Conservation (phyloP, 371 early-diverging fungal genomes). For the Mortierella polycephala region DNA sequence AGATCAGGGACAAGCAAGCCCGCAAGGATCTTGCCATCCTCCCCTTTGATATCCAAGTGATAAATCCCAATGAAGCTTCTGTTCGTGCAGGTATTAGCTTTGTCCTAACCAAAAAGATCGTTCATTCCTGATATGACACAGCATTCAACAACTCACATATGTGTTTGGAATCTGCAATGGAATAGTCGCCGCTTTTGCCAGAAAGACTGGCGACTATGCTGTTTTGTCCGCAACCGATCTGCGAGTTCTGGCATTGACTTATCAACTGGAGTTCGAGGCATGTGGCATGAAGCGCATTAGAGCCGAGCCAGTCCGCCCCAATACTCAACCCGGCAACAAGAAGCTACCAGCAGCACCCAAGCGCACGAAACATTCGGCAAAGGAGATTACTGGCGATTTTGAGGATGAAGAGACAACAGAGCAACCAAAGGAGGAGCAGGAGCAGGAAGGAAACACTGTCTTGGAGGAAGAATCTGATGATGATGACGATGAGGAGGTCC, state of each 20-base stretch:
- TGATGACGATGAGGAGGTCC: constrained; percentile 60
- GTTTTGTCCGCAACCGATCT: constrained; percentile 88
- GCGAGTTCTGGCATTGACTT: constrained; percentile 89
- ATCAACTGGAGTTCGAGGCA: constrained; percentile 82
- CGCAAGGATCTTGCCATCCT: constrained; percentile 72
- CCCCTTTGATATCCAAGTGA: constrained; percentile 73
- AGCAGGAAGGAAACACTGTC: constrained; percentile 37
- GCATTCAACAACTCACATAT: no score
- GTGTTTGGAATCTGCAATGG: neutral
- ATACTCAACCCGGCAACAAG: constrained; percentile 28
- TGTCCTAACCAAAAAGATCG: neutral
- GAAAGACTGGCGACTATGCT: constrained; percentile 93
- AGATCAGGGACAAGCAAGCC: constrained; percentile 84
- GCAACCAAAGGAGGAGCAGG: constrained; percentile 6
- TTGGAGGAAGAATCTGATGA: constrained; percentile 54
- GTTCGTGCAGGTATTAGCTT: constrained; percentile 71
- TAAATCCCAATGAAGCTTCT: constrained; percentile 81
- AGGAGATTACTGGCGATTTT: constrained; percentile 41
- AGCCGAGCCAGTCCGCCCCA: constrained; percentile 65
- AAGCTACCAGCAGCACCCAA: constrained; percentile 28
- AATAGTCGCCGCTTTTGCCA: constrained; percentile 84
- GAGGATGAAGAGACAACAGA: constrained; percentile 28
- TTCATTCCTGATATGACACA: no score
- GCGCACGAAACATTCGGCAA: constrained; percentile 49
- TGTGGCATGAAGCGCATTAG: constrained; percentile 73